These are phyloP conservation scores for Leccinum imitatum DNA, from an alignment of 768 basidiomycete species.

Conservation along the genomic window DNA sequence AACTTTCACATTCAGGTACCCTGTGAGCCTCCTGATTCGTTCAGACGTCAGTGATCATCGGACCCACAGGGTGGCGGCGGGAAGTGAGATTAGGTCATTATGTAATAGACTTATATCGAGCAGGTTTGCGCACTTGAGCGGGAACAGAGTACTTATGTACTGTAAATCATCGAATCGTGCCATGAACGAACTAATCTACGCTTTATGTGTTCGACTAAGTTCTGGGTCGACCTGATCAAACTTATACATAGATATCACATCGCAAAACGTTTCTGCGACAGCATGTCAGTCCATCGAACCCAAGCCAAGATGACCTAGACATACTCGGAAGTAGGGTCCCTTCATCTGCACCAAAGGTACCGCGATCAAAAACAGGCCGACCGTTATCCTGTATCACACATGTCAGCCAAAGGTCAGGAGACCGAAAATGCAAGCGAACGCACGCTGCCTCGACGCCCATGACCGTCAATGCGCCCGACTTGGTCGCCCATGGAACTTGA, in stretches of 20 bases:
- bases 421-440: slow-evolving; percentile 8
- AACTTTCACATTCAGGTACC: no score
- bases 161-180: slow-evolving; percentile 1
- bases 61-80: no score
- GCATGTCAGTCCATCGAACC: background rate
- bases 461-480: slow-evolving; percentile 35
- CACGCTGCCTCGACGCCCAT: slow-evolving; percentile 41
- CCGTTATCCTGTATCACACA: slow-evolving; percentile 25
- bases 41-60: no score
- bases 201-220: background rate
- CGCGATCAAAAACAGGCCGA: slow-evolving; percentile 36
- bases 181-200: background rate
- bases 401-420: background rate
- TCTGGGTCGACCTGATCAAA: background rate
- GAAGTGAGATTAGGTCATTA: background rate
- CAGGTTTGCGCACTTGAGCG: background rate
- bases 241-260: slow-evolving; percentile 5
- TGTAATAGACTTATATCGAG: no score
- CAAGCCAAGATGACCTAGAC: slow-evolving; percentile 9
- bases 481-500: slow-evolving; percentile 41
- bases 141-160: background rate
- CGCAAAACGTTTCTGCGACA: slow-evolving; percentile 22
- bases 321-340: slow-evolving; percentile 35
- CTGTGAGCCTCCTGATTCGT: no score
- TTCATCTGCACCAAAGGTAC: slow-evolving; percentile 38